phyloP scores from a whole-genome alignment of 768 basidiomycete genomes.

The Kwoniella dendrophila region DNA sequence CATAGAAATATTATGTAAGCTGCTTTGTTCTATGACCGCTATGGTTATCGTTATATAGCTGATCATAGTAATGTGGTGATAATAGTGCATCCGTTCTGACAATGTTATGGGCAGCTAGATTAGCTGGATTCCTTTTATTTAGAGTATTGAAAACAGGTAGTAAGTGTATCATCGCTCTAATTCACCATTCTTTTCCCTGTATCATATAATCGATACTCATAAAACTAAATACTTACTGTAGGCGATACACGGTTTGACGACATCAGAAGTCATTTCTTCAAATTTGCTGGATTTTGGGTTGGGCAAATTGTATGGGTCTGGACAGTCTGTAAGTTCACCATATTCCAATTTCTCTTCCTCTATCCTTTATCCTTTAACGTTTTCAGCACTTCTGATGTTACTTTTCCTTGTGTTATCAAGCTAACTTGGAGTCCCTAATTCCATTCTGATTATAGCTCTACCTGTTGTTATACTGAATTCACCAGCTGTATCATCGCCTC shows the following conservation, averaged over 20 bases:
- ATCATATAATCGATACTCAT: neutral
- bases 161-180: slow-evolving; percentile 11
- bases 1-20: slow-evolving; percentile 33
- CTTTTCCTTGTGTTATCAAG: too few species aligned
- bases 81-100: slow-evolving; percentile 59
- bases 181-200: neutral
- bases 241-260: slow-evolving; percentile 68
- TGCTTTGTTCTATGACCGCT: neutral
- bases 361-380: too few species aligned
- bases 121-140: slow-evolving; percentile 70
- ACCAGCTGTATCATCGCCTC: slow-evolving; percentile 64
- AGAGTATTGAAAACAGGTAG: slow-evolving; percentile 71
- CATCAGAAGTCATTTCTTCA: slow-evolving; percentile 68
- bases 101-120: slow-evolving; percentile 68
- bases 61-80: neutral
- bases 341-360: neutral
- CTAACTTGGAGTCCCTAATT: too few species aligned
- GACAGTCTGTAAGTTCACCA: slow-evolving; percentile 36
- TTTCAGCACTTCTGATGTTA: too few species aligned
- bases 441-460: slow-evolving; percentile 55
- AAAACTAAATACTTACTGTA: neutral
- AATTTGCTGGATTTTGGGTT: slow-evolving; percentile 67
- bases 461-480: slow-evolving; percentile 71
- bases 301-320: slow-evolving; percentile 67
- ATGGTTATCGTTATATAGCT: neutral